Conservation (phyloP, 805 yeast genomes). For the Lipomyces sp. region DNA sequence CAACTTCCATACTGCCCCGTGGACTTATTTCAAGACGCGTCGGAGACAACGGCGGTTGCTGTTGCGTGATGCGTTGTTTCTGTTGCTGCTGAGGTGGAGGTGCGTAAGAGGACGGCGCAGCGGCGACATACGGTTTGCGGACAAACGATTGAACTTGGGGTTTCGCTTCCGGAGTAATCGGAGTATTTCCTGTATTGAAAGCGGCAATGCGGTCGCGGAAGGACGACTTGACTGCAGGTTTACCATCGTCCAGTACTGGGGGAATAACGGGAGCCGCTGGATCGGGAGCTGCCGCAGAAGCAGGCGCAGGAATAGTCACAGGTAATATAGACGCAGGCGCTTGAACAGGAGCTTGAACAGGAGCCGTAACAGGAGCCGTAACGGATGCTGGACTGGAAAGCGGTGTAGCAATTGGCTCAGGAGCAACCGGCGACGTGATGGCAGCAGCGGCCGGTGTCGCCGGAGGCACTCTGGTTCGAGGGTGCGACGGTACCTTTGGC, state of each 20-base stretch:
- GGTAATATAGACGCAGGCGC: too few relatives aligned
- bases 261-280: not conserved
- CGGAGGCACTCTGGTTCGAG: slow-evolving; percentile 9
- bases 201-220: slow-evolving; percentile 51
- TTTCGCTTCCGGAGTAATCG: slow-evolving; percentile 41
- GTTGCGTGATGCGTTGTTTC: not conserved
- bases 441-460: slow-evolving; percentile 1
- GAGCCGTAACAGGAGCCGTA: not conserved
- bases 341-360: not conserved
- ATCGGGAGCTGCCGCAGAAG: not conserved
- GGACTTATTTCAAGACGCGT: not conserved
- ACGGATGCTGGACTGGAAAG: not conserved
- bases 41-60: not conserved
- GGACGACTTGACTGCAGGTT: slow-evolving; percentile 25
- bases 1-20: slow-evolving; percentile 10
- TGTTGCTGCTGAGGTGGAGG: slow-evolving; percentile 21
- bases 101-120: slow-evolving; percentile 46
- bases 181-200: slow-evolving; percentile 45
- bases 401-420: not conserved
- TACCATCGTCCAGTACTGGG: not conserved
- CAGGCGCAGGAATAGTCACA: not conserved
- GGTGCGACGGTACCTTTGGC: slow-evolving; percentile 24
- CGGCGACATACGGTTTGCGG: slow-evolving; percentile 55
- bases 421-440: not conserved
- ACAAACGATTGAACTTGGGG: slow-evolving; percentile 49